Evolutionary conservation across 345 rosid genomes (phyloP), one percentile per base, ranked within the genome.

Genomic region (Capsella bursapastoris): DNA sequence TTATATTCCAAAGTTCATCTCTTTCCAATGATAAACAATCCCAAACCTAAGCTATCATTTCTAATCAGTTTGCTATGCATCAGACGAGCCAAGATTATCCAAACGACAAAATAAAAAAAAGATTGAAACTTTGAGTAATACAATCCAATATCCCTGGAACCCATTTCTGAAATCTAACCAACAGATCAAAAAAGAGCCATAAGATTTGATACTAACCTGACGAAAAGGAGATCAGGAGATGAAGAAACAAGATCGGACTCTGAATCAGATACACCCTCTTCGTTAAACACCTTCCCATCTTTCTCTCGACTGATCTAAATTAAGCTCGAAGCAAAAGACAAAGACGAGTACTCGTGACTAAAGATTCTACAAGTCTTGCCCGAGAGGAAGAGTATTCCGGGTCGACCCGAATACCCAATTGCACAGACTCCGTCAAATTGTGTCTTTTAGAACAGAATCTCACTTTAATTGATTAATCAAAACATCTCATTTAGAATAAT

Each of bases 161-260:
- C 72, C 61, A 64, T 31, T 13, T 43, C 63, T 5, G 44, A 15
- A 65, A 66, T 70, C 32, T 57, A 70, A 71, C 14, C 7, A 64
- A 49, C 47, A 57, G 57, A 77, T 71, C 68, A 71, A 51, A 63
- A 12, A 57, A 65, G 28, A 78, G 27, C 73, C 68, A 73, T 59
- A 12, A 43, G 41, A 55, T 55, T 55, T 15, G 34, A 47, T 35
- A 76, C 80, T 70, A 25, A 78, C 76, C 76, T 27, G 77, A 78
- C 2, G 76, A 77, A 15, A 64, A 64, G 12, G 72, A 77, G 76
- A 77, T 77, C 9, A 77, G 41, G 41, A 77, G 76, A 64, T 77
- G 72, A 70, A 77, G 80, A 57, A 77, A 64, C 47, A 77, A 64
- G 56, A 77, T 64, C 80, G 72, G 76, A 70, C 48, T 64, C 15